A percentile compares a stretch with the other conserved stretches of the same genome.
phyloP scores from a whole-genome alignment of 164 flowering plant species.

The Stephania japonica region DNA sequence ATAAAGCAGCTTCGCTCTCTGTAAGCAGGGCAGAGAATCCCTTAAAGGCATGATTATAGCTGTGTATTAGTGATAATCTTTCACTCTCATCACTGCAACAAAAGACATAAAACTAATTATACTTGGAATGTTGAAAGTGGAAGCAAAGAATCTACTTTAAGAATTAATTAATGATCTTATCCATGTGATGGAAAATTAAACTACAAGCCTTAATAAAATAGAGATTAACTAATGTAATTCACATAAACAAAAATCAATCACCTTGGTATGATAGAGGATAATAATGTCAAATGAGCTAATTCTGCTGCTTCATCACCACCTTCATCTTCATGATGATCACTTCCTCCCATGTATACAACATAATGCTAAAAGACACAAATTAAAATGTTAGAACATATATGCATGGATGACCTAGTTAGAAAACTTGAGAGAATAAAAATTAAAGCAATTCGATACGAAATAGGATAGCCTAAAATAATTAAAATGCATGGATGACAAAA shows the following conservation, averaged over 20 bases:
- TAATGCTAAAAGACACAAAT: constrained; percentile 32
- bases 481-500: too few species aligned
- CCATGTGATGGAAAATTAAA: background rate
- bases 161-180: background rate
- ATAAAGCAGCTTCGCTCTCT: constrained; percentile 51
- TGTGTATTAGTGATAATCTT: constrained; percentile 44
- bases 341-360: constrained; percentile 79
- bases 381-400: too few species aligned
- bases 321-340: constrained; percentile 21
- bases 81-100: constrained; percentile 45
- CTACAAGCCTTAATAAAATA: too few species aligned
- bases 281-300: constrained; percentile 34
- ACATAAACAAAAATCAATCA: constrained; percentile 9
- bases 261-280: constrained; percentile 66
- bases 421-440: too few species aligned
- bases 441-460: too few species aligned
- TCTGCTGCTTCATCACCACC: constrained; percentile 16
- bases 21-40: constrained; percentile 91
- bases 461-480: too few species aligned
- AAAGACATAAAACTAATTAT: background rate
- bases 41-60: constrained; percentile 58
- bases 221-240: background rate
- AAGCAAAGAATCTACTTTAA: background rate
- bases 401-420: too few species aligned
- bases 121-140: background rate